Conservation (phyloP, 805 yeast genomes). For the Zygoascus tannicola region DNA sequence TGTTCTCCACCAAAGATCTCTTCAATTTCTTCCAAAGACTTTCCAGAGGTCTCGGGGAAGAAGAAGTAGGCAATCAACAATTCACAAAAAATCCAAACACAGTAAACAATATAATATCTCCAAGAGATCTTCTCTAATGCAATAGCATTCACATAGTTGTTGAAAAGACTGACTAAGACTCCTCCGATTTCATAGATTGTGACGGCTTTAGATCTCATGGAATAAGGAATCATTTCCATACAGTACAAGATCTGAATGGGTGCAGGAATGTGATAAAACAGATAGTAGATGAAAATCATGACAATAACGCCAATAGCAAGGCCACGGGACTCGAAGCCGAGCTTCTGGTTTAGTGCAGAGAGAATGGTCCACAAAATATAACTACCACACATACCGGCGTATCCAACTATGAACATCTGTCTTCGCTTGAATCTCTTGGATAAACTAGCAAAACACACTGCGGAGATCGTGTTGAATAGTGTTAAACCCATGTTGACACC, state of each 20-base stretch:
- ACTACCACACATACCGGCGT: slow-evolving; percentile 6
- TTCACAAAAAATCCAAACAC: slow-evolving; percentile 25
- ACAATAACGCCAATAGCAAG: slow-evolving; percentile 1
- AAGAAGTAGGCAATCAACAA: slow-evolving; percentile 47
- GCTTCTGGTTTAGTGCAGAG: slow-evolving; percentile 29
- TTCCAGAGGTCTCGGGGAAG: slow-evolving; percentile 68
- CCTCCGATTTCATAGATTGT: background rate
- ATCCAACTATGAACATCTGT: slow-evolving; percentile 2
- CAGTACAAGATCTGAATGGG: background rate
- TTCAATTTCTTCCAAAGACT: slow-evolving; percentile 71
- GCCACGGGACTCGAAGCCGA: background rate
- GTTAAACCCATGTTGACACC: slow-evolving; percentile 3
- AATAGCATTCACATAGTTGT: slow-evolving; percentile 30
- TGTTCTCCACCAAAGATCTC: slow-evolving; percentile 33
- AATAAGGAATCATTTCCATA: slow-evolving; percentile 6
- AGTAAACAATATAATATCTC: slow-evolving; percentile 32
- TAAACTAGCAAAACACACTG: slow-evolving; percentile 15
- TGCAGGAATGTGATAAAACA: background rate
- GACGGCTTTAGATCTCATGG: slow-evolving; percentile 2
- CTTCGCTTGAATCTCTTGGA: slow-evolving; percentile 4
- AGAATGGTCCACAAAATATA: slow-evolving; percentile 34
- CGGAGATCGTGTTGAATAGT: slow-evolving; percentile 2
- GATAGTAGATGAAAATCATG: background rate
- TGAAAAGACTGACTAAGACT: slow-evolving; percentile 15
- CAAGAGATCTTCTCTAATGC: slow-evolving; percentile 36